Conservation (phyloP, 805 yeast genomes). For the Ogataea haglerorum region DNA sequence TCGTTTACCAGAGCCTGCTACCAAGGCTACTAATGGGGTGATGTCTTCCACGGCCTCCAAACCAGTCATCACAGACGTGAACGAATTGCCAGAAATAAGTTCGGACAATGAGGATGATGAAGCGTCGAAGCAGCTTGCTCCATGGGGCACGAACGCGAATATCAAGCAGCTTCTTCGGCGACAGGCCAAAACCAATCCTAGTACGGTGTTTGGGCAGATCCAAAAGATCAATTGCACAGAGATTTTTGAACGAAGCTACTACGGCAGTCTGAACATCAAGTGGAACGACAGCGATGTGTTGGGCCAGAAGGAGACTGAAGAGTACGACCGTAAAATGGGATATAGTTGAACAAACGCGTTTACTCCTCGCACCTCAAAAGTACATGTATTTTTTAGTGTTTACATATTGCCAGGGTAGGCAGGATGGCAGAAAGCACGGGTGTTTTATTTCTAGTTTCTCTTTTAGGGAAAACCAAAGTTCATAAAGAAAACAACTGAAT, state of each 20-base stretch:
- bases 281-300: conserved; percentile 27
- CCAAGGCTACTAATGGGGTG: not conserved
- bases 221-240: conserved; percentile 20
- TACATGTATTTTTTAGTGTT: conserved; percentile 17
- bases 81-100: conserved; percentile 21
- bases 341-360: conserved; percentile 14
- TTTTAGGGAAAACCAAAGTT: conserved; percentile 19
- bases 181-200: conserved; percentile 26
- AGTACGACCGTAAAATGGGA: conserved; percentile 30
- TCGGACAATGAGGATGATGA: conserved; percentile 26
- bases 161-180: conserved; percentile 18
- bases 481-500: conserved; percentile 17
- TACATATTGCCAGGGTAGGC: conserved; percentile 23
- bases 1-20: conserved; percentile 4
- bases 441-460: conserved; percentile 15
- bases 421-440: conserved; percentile 20
- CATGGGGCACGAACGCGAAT: conserved; percentile 22
- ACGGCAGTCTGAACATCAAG: conserved; percentile 22
- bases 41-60: not conserved
- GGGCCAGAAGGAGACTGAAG: conserved; percentile 24
- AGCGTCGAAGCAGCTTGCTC: conserved; percentile 18
- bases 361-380: conserved; percentile 11
- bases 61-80: conserved; percentile 2
- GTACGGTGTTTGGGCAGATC: conserved; percentile 26
- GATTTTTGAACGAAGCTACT: conserved; percentile 24